These are phyloP conservation scores for Schizonepeta tenuifolia DNA, from an alignment of 257 asterid species.

Conservation along the genomic window DNA sequence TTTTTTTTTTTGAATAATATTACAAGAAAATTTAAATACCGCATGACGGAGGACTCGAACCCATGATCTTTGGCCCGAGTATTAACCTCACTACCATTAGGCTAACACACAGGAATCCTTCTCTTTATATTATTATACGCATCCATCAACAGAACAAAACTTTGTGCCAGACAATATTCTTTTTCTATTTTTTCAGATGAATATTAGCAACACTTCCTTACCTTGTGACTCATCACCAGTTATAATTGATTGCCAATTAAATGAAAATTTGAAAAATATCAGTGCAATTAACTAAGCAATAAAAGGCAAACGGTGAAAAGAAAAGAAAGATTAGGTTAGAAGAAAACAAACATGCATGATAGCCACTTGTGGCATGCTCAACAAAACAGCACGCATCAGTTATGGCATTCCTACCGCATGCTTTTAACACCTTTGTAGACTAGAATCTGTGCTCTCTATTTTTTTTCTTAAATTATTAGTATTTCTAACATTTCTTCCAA, in stretches of 20 bases:
- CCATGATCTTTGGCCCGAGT: too few species aligned
- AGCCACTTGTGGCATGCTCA: conserved; percentile 33
- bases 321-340: background rate
- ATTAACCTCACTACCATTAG: too few species aligned
- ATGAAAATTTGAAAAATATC: background rate
- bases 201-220: background rate
- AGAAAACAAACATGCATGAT: conserved; percentile 28
- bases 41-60: too few species aligned
- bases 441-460: background rate
- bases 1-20: too few species aligned
- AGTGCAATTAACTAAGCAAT: background rate
- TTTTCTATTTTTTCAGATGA: background rate
- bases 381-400: conserved; percentile 4
- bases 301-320: background rate
- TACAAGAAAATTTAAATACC: too few species aligned
- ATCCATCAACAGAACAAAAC: background rate
- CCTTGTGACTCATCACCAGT: background rate
- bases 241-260: background rate
- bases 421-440: background rate
- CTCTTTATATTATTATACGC: too few species aligned
- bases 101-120: too few species aligned
- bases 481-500: background rate
- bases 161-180: background rate
- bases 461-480: background rate
- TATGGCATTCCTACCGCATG: conserved; percentile 13